Conservation (phyloP, 1,284 basidiomycete genomes). For the Wallemia mellicola region DNA sequence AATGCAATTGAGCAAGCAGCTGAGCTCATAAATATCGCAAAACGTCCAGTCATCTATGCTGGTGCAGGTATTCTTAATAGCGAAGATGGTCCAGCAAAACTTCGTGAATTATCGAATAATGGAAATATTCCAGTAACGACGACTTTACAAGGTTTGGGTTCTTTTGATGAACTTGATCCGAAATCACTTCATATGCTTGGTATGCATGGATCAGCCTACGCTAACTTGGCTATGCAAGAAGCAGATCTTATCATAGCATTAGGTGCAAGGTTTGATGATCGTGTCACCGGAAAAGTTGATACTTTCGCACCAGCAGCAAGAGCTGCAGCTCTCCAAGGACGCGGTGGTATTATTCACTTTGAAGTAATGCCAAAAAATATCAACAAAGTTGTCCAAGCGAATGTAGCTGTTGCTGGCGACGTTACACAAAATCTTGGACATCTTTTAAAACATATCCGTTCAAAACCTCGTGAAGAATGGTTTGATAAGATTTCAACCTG, state of each 20-base stretch:
- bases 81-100: slow-evolving; percentile 49
- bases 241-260: slow-evolving; percentile 95
- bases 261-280: slow-evolving; percentile 87
- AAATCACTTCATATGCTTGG: slow-evolving; percentile 88
- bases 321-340: slow-evolving; percentile 54
- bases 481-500: slow-evolving; percentile 47
- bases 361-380: slow-evolving; percentile 97
- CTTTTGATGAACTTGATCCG: slow-evolving; percentile 58
- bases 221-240: slow-evolving; percentile 87
- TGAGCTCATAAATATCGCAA: slow-evolving; percentile 62
- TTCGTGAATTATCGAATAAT: slow-evolving; percentile 46
- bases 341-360: slow-evolving; percentile 93
- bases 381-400: slow-evolving; percentile 92
- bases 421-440: slow-evolving; percentile 53
- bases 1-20: slow-evolving; percentile 53
- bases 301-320: slow-evolving; percentile 70
- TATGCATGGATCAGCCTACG: slow-evolving; percentile 94
- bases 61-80: slow-evolving; percentile 71
- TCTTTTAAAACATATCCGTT: slow-evolving; percentile 47
- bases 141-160: slow-evolving; percentile 78
- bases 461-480: slow-evolving; percentile 41
- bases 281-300: slow-evolving; percentile 75
- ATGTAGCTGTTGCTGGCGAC: slow-evolving; percentile 77
- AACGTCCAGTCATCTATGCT: slow-evolving; percentile 76
- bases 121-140: slow-evolving; percentile 93